These are phyloP conservation scores for Mycosphaerella sp. DNA, from an alignment of 2,329 filamentous ascomycete genomes.

Conservation along the genomic window DNA sequence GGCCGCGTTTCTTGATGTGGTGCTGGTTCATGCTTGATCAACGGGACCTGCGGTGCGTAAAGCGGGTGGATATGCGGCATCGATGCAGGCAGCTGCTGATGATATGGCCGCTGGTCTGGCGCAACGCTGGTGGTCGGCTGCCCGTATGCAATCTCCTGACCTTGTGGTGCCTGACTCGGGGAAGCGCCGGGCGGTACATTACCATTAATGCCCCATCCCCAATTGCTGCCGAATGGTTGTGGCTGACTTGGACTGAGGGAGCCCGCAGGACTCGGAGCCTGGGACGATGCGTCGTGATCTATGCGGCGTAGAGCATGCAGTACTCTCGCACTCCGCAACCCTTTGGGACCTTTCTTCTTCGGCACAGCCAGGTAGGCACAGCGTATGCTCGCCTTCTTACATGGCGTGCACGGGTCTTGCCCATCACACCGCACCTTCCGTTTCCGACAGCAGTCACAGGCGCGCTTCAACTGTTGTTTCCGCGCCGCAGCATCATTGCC, in stretches of 20 bases:
- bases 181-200: constrained; percentile 10
- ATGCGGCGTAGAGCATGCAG: constrained; percentile 33
- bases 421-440: constrained; percentile 35
- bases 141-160: constrained; percentile 14
- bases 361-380: constrained; percentile 35
- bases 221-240: constrained; percentile 25
- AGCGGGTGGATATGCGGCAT: constrained; percentile 10
- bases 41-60: constrained; percentile 1
- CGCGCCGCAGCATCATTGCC: constrained; percentile 9
- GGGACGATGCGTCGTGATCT: constrained; percentile 27
- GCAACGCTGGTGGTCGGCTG: constrained; percentile 19
- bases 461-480: constrained; percentile 28
- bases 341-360: constrained; percentile 36
- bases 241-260: constrained; percentile 22
- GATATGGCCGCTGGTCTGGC: constrained; percentile 23
- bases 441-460: constrained; percentile 36
- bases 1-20: constrained; percentile 9
- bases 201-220: constrained; percentile 26
- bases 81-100: constrained; percentile 18
- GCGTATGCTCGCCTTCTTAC: constrained; percentile 33
- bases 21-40: constrained; percentile 9
- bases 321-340: constrained; percentile 32
- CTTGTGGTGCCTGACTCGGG: constrained; percentile 9
- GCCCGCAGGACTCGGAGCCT: constrained; percentile 19
- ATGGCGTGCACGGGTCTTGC: constrained; percentile 32